These are phyloP conservation scores for Sporothrix inflata DNA, from an alignment of 2,329 filamentous ascomycete species.

Conservation along the genomic window DNA sequence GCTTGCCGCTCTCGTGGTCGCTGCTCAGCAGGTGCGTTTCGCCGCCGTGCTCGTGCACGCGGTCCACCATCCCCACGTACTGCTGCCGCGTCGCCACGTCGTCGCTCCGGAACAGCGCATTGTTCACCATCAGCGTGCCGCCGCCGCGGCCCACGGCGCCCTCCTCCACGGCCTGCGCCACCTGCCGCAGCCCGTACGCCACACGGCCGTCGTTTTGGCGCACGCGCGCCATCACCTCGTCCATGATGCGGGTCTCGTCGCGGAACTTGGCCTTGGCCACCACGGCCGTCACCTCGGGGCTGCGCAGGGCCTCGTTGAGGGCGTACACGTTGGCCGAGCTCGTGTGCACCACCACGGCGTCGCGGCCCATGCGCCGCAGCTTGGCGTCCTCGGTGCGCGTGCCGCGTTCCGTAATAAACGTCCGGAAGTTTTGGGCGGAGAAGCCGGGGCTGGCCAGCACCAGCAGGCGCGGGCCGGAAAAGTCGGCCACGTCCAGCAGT, in stretches of 20 bases:
- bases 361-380: conserved; percentile 63
- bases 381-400: conserved; percentile 66
- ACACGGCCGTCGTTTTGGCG: conserved; percentile 84
- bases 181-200: conserved; percentile 85
- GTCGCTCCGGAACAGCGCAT: conserved; percentile 82
- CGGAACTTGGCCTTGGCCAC: conserved; percentile 88
- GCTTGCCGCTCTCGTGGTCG: conserved; percentile 89
- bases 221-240: conserved; percentile 77
- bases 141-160: conserved; percentile 88
- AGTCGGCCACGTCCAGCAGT: conserved; percentile 76
- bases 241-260: conserved; percentile 80
- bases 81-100: conserved; percentile 74
- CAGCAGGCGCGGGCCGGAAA: conserved; percentile 69
- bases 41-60: conserved; percentile 82
- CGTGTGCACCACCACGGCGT: conserved; percentile 76
- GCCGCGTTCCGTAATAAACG: conserved; percentile 68
- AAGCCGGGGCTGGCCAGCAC: conserved; percentile 90
- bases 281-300: conserved; percentile 73
- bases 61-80: conserved; percentile 85
- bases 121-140: conserved; percentile 82
- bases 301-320: conserved; percentile 83
- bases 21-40: conserved; percentile 89
- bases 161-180: conserved; percentile 79
- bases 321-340: conserved; percentile 86
- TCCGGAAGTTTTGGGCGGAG: conserved; percentile 77